Percentiles rank a stretch among this genome's conserved stretches.
phyloP scores from a whole-genome alignment of 2,329 filamentous ascomycete species.

The Cercospora berteroae region DNA sequence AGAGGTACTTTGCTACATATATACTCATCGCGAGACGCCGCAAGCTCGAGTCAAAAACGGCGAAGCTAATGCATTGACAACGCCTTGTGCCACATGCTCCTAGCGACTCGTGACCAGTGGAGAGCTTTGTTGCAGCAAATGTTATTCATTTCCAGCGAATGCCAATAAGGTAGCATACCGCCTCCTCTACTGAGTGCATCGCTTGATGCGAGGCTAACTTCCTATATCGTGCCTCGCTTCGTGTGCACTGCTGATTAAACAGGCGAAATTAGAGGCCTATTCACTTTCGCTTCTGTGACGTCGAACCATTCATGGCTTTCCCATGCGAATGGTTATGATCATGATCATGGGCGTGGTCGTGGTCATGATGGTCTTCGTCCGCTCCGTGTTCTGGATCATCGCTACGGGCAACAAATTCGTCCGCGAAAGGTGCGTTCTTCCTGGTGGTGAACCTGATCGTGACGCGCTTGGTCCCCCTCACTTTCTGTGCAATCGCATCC shows the following conservation, averaged over 20 bases:
- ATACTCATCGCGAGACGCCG: not conserved
- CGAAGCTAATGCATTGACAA: not conserved
- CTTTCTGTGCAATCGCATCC: slow-evolving; percentile 68
- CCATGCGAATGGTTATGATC: slow-evolving; percentile 26
- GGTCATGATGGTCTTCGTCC: slow-evolving; percentile 23
- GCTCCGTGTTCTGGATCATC: slow-evolving; percentile 20
- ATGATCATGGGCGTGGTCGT: slow-evolving; percentile 32
- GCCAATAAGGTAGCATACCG: not conserved
- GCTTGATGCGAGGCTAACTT: not conserved
- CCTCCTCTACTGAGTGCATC: not conserved
- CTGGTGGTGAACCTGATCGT: slow-evolving; percentile 75
- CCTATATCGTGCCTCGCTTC: not conserved
- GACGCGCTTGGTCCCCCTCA: slow-evolving; percentile 80
- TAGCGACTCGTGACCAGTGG: not conserved
- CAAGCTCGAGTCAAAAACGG: not conserved
- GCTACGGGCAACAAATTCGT: slow-evolving; percentile 58
- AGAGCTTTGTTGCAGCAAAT: not conserved
- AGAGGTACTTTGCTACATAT: not conserved
- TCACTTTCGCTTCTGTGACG: slow-evolving; percentile 24
- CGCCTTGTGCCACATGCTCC: not conserved
- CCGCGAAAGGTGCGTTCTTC: slow-evolving; percentile 55
- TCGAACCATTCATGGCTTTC: slow-evolving; percentile 4
- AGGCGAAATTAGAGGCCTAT: not conserved
- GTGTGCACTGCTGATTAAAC: not conserved
- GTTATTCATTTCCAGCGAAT: not conserved